A percentile compares a stretch with the other conserved stretches of the same genome.
Conservation (phyloP, 2,329 filamentous ascomycete species). For the Penicillium fuscoglaucum region DNA sequence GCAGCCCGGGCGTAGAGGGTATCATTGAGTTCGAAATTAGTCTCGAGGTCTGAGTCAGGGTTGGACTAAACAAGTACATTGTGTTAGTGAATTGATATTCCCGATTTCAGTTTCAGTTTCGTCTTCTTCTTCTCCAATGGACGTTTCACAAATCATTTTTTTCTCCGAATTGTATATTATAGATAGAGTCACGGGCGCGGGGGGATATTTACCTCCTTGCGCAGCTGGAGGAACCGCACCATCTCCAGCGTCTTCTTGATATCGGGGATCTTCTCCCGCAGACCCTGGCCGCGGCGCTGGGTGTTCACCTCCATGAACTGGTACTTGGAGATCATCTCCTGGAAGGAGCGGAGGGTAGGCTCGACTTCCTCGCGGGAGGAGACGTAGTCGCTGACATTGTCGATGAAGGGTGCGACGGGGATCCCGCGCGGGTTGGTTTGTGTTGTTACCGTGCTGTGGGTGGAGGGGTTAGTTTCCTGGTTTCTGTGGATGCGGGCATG, state of each 20-base stretch:
- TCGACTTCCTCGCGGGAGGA: conserved; percentile 48
- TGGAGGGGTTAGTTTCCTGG: conserved; percentile 21
- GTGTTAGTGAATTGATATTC: background rate
- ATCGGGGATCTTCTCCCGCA: conserved; percentile 95
- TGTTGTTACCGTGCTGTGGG: conserved; percentile 27
- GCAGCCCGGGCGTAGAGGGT: conserved; percentile 88
- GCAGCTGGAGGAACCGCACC: conserved; percentile 78
- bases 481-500: background rate
- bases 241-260: conserved; percentile 95
- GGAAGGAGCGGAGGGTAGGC: conserved; percentile 47
- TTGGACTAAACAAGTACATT: conserved; percentile 20
- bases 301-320: conserved; percentile 99
- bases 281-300: conserved; percentile 73
- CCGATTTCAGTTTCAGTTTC: background rate
- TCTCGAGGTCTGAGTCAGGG: conserved; percentile 67
- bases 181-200: background rate
- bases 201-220: conserved; percentile 61
- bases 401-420: conserved; percentile 49
- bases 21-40: conserved; percentile 94
- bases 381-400: conserved; percentile 50
- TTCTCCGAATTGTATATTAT: background rate
- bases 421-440: conserved; percentile 49
- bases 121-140: too few relatives aligned
- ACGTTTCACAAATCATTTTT: too few relatives aligned
- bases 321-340: conserved; percentile 75